Conservation (phyloP, 371 early-diverging fungal species). For the Thermomucor indicae-seudaticae region DNA sequence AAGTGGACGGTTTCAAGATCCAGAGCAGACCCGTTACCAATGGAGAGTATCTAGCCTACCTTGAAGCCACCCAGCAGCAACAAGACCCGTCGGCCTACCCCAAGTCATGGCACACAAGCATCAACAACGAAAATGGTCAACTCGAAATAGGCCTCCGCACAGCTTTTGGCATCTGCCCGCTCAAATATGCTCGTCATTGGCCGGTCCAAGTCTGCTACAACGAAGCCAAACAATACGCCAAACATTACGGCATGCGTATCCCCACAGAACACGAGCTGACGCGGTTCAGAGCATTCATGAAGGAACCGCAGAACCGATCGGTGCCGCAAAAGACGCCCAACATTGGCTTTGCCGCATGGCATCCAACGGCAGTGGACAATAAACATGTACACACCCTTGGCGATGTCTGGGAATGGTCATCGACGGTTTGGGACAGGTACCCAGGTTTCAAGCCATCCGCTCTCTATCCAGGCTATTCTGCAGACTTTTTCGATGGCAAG, state of each 20-base stretch:
- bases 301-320: background rate
- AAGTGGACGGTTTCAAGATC: slow-evolving; percentile 52
- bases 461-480: slow-evolving; percentile 85
- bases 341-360: slow-evolving; percentile 61
- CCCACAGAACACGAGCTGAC: slow-evolving; percentile 67
- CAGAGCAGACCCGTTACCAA: slow-evolving; percentile 81
- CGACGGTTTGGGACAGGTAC: slow-evolving; percentile 53
- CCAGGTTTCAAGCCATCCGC: slow-evolving; percentile 59
- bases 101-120: slow-evolving; percentile 57
- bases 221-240: slow-evolving; percentile 69
- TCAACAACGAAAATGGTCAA: slow-evolving; percentile 10
- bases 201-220: slow-evolving; percentile 71
- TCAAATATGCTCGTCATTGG: slow-evolving; percentile 56
- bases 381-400: slow-evolving; percentile 49
- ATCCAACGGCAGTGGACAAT: slow-evolving; percentile 44
- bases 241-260: slow-evolving; percentile 48
- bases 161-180: slow-evolving; percentile 58
- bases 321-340: slow-evolving; percentile 34
- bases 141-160: slow-evolving; percentile 58
- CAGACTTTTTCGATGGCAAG: slow-evolving; percentile 88
- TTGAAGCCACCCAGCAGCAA: slow-evolving; percentile 33
- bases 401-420: slow-evolving; percentile 86
- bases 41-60: slow-evolving; percentile 65
- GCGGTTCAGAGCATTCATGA: slow-evolving; percentile 18
- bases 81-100: slow-evolving; percentile 20